phyloP scores from a whole-genome alignment of 352 stramenopile species.

The Thraustotheca clavata region DNA sequence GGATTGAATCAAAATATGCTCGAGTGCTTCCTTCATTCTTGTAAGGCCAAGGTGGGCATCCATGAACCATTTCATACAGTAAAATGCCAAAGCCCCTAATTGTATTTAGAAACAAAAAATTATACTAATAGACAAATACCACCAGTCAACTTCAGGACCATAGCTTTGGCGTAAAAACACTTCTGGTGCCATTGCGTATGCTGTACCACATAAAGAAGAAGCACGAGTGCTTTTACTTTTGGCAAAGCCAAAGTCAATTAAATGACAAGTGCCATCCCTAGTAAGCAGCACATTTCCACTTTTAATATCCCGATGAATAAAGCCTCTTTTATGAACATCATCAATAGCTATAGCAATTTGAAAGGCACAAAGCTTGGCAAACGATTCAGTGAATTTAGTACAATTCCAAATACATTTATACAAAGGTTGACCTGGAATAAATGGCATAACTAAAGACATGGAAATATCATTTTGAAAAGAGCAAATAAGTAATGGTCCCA shows the following conservation, averaged over 20 bases:
- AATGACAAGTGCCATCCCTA: constrained; percentile 31
- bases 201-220: constrained; percentile 52
- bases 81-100: constrained; percentile 60
- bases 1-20: background rate
- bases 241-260: constrained; percentile 75
- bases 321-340: constrained; percentile 41
- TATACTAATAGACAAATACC: constrained; percentile 29
- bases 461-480: constrained; percentile 18
- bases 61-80: constrained; percentile 62
- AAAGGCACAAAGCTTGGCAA: constrained; percentile 50
- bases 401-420: constrained; percentile 69
- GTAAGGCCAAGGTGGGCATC: constrained; percentile 62
- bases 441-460: constrained; percentile 42
- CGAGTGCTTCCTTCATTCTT: constrained; percentile 24
- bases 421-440: constrained; percentile 44
- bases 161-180: constrained; percentile 37
- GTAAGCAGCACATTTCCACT: constrained; percentile 64
- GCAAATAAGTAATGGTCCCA: constrained; percentile 47
- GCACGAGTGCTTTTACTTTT: constrained; percentile 25
- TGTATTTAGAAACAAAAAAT: background rate
- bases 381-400: constrained; percentile 37
- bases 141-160: constrained; percentile 51
- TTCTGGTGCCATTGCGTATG: constrained; percentile 71
- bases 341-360: constrained; percentile 58
- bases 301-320: constrained; percentile 72